phyloP scores from a whole-genome alignment of 2,329 filamentous ascomycete genomes.

The Phyllosticta citrichinensis region DNA sequence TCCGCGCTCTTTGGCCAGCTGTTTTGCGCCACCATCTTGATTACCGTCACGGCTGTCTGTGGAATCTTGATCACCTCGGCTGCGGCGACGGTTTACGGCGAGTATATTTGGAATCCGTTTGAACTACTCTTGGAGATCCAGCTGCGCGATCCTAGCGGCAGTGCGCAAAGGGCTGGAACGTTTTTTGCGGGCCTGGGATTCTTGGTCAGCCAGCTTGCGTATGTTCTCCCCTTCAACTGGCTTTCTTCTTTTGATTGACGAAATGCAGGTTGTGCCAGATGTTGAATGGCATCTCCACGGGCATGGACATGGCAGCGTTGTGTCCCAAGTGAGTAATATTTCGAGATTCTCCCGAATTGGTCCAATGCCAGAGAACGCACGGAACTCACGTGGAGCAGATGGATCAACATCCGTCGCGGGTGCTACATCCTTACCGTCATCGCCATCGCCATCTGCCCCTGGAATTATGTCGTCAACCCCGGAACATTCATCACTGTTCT shows the following conservation, averaged over 20 bases:
- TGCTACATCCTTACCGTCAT: slow-evolving; percentile 17
- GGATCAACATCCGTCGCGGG: slow-evolving; percentile 15
- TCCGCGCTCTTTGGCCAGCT: slow-evolving; percentile 29
- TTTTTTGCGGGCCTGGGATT: slow-evolving; percentile 23
- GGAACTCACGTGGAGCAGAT: not conserved
- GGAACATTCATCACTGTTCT: slow-evolving; percentile 15
- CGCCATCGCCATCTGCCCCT: slow-evolving; percentile 17
- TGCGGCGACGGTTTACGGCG: slow-evolving; percentile 25
- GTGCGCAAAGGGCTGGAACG: slow-evolving; percentile 16
- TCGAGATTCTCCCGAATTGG: not conserved
- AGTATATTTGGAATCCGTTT: slow-evolving; percentile 31
- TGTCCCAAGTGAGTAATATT: slow-evolving; percentile 13
- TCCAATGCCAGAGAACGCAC: not conserved
- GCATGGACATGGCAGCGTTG: slow-evolving; percentile 21
- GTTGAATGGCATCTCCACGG: slow-evolving; percentile 18
- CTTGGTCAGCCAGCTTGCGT: slow-evolving; percentile 16
- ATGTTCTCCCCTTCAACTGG: too few relatives aligned
- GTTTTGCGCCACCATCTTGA: slow-evolving; percentile 28
- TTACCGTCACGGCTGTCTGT: slow-evolving; percentile 27
- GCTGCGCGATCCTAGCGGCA: slow-evolving; percentile 16
- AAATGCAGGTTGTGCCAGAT: slow-evolving; percentile 14
- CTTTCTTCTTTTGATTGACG: too few relatives aligned
- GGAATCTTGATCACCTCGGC: slow-evolving; percentile 34
- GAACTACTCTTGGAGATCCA: slow-evolving; percentile 18
- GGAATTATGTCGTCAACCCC: slow-evolving; percentile 12